These are phyloP conservation scores for Crithidia fasciculata DNA, from an alignment of 208 protist species.

Conservation along the genomic window DNA sequence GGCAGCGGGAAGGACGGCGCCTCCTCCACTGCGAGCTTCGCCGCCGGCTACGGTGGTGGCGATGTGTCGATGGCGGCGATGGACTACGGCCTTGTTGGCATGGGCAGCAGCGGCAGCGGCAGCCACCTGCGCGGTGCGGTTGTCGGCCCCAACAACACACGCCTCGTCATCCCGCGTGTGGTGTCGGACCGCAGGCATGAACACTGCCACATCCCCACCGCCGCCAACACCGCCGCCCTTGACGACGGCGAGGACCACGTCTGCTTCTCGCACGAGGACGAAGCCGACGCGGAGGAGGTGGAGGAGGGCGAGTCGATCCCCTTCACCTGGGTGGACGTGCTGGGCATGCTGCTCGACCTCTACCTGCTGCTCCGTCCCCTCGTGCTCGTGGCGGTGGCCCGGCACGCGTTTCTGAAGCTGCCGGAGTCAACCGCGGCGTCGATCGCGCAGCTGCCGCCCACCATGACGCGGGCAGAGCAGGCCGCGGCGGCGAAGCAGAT, in stretches of 20 bases:
- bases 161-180: slow-evolving; percentile 81
- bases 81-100: neutral
- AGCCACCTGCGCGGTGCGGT: slow-evolving; percentile 23
- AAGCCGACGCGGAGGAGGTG: slow-evolving; percentile 17
- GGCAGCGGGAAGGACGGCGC: slow-evolving; percentile 14
- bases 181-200: slow-evolving; percentile 38
- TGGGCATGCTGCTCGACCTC: slow-evolving; percentile 72
- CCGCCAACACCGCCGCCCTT: neutral
- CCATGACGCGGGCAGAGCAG: slow-evolving; percentile 14
- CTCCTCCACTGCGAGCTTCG: slow-evolving; percentile 16
- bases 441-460: slow-evolving; percentile 32
- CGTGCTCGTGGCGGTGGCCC: slow-evolving; percentile 54
- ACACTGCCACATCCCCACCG: slow-evolving; percentile 26
- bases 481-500: slow-evolving; percentile 23
- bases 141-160: slow-evolving; percentile 40
- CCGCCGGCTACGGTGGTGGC: neutral
- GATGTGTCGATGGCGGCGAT: neutral
- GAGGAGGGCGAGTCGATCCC: slow-evolving; percentile 44
- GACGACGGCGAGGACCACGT: slow-evolving; percentile 24
- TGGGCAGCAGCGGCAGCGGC: neutral
- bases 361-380: slow-evolving; percentile 77
- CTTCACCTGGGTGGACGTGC: slow-evolving; percentile 74
- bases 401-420: slow-evolving; percentile 44
- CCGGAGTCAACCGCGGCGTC: slow-evolving; percentile 22
- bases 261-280: slow-evolving; percentile 21